Evolutionary conservation across 2,329 filamentous ascomycete genomes (phyloP).

Genomic region (Trichoderma pleuroti): DNA sequence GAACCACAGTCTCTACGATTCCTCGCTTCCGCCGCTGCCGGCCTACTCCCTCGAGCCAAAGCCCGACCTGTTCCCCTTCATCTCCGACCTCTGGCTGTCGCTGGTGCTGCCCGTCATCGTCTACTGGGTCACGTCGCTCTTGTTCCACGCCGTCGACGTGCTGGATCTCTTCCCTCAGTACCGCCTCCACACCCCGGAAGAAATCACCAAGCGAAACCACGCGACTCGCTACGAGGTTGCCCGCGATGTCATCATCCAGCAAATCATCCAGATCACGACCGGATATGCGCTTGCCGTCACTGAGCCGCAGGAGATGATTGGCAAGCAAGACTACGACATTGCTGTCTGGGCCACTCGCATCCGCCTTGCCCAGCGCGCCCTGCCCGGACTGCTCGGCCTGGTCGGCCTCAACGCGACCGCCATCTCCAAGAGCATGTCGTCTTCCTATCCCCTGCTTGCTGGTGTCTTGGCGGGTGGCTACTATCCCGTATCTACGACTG

Average conservation of each 20-base stretch:
- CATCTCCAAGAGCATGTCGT: constrained; percentile 71
- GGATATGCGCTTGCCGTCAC: constrained; percentile 64
- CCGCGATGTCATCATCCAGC: constrained; percentile 87
- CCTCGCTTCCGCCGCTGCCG: constrained; percentile 73
- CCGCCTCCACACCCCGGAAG: constrained; percentile 89
- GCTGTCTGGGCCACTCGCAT: constrained; percentile 85
- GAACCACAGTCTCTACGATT: constrained; percentile 56
- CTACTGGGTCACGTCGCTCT: constrained; percentile 82
- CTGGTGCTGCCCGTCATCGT: constrained; percentile 73
- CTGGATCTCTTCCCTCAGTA: constrained; percentile 87
- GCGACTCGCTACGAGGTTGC: constrained; percentile 81
- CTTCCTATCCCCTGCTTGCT: constrained; percentile 69
- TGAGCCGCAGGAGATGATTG: constrained; percentile 70
- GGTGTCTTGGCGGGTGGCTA: constrained; percentile 74
- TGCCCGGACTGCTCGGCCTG: constrained; percentile 67
- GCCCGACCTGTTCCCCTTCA: constrained; percentile 68
- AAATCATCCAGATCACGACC: constrained; percentile 78
- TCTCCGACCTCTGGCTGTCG: constrained; percentile 78
- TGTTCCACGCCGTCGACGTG: constrained; percentile 85
- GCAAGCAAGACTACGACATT: constrained; percentile 80
- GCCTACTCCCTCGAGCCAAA: constrained; percentile 70
- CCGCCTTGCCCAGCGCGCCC: constrained; percentile 70
- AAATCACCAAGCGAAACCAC: constrained; percentile 83
- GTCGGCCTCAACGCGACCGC: constrained; percentile 73
- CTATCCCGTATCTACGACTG: constrained; percentile 64